Conservation (phyloP, 371 early-diverging fungal genomes). For the Batkoa obscura region DNA sequence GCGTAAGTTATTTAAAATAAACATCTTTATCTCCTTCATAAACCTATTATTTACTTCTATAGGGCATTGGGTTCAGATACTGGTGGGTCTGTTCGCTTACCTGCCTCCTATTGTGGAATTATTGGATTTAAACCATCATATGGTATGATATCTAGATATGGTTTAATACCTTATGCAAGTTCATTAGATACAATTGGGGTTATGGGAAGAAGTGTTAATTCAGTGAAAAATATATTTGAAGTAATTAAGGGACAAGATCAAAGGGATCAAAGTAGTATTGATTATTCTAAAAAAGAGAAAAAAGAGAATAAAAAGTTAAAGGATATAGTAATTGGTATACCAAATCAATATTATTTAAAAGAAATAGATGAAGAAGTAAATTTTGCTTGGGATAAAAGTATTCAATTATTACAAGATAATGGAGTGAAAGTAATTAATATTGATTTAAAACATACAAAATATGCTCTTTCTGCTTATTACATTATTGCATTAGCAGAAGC, state of each 20-base stretch:
- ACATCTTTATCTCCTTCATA: not conserved
- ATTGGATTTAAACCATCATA: constrained; percentile 87
- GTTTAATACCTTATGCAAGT: constrained; percentile 70
- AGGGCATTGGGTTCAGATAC: constrained; percentile 69
- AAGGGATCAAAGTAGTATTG: constrained; percentile 37
- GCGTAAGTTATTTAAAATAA: constrained; percentile 27
- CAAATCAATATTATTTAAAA: constrained; percentile 40
- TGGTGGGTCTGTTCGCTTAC: constrained; percentile 83
- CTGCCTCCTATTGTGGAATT: constrained; percentile 85
- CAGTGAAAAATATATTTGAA: constrained; percentile 34
- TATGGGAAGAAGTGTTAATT: constrained; percentile 31
- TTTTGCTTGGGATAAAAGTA: constrained; percentile 37
- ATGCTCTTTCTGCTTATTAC: constrained; percentile 71
- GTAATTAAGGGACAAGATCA: constrained; percentile 29
- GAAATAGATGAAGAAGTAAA: constrained; percentile 33
- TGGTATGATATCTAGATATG: constrained; percentile 71
- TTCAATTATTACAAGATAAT: constrained; percentile 22
- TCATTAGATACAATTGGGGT: constrained; percentile 81
- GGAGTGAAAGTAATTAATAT: constrained; percentile 56
- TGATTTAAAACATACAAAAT: constrained; percentile 41
- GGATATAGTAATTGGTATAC: not conserved
- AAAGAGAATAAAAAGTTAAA: not conserved
- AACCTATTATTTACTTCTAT: not conserved
- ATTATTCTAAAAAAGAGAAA: constrained; percentile 24
- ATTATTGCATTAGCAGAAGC: constrained; percentile 82